phyloP scores from a whole-genome alignment of 345 rosid genomes.

The Lepidium aucheri region DNA sequence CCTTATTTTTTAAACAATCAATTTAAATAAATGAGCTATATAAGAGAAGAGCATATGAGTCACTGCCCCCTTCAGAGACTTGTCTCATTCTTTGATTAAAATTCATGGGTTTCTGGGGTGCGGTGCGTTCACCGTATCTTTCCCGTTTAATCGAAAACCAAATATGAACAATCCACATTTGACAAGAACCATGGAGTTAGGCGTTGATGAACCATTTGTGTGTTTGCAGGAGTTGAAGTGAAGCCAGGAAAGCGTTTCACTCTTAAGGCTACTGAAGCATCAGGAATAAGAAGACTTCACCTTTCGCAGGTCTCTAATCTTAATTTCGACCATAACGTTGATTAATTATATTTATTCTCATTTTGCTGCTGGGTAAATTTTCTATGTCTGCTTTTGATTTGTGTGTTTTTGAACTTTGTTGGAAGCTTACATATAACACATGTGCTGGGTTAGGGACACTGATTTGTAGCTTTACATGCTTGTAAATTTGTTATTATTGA shows the following conservation, averaged over 20 bases:
- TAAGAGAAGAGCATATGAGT: too few relatives aligned
- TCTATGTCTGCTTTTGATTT: background rate
- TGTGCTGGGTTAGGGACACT: background rate
- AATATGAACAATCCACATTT: background rate
- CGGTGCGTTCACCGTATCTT: constrained; percentile 2
- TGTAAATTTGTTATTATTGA: background rate
- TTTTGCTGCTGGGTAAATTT: background rate
- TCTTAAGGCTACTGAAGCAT: constrained; percentile 10
- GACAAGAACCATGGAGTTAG: background rate
- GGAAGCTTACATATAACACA: background rate
- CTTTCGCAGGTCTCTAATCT: constrained; percentile 41
- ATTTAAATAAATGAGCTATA: too few relatives aligned
- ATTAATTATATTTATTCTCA: background rate
- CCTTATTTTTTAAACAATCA: too few relatives aligned
- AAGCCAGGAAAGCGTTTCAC: constrained; percentile 49
- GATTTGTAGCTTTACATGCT: background rate
- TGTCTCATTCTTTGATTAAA: background rate
- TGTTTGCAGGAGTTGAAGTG: constrained; percentile 50
- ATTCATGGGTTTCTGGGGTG: constrained; percentile 21
- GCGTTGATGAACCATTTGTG: background rate
- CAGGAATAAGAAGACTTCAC: constrained; percentile 39
- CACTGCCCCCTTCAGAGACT: background rate
- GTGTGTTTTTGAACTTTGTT: background rate
- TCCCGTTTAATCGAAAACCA: background rate
- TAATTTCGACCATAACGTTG: background rate